A percentile compares a stretch with the other conserved stretches of the same genome.
These are phyloP conservation scores for Aspergillus candidus DNA, from an alignment of 2,329 filamentous ascomycete genomes.

Conservation along the genomic window DNA sequence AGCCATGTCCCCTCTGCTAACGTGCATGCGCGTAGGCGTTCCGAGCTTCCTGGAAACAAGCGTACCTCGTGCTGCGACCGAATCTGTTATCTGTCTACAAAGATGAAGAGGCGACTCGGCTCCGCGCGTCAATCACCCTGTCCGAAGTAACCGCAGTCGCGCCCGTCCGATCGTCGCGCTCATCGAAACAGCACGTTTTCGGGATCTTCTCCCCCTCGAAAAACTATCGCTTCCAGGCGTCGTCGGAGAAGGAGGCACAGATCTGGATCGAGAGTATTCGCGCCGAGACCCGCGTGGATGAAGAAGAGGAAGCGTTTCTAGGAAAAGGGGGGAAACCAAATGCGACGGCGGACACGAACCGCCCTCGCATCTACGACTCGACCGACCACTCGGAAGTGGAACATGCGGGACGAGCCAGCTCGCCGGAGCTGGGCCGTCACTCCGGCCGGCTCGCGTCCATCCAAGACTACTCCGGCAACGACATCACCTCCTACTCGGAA, in stretches of 20 bases:
- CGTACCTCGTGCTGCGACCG: constrained; percentile 83
- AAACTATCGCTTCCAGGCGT: constrained; percentile 85
- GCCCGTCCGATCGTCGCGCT: constrained; percentile 80
- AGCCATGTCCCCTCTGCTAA: neutral
- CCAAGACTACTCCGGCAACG: constrained; percentile 57
- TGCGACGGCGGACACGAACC: constrained; percentile 15
- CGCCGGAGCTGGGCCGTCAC: constrained; percentile 27
- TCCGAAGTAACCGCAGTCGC: constrained; percentile 88
- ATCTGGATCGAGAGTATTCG: constrained; percentile 84
- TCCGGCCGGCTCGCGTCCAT: constrained; percentile 27
- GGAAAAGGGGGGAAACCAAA: constrained; percentile 22
- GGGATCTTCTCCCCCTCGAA: constrained; percentile 84
- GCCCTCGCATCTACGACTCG: constrained; percentile 31
- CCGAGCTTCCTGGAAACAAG: constrained; percentile 76
- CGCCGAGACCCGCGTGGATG: constrained; percentile 72
- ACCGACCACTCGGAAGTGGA: constrained; percentile 41
- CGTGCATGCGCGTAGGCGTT: constrained; percentile 28
- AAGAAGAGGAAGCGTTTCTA: constrained; percentile 80
- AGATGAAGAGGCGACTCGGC: constrained; percentile 79
- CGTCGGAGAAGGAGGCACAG: constrained; percentile 65
- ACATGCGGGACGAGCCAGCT: constrained; percentile 25
- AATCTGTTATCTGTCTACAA: constrained; percentile 91
- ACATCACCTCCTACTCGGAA: constrained; percentile 76
- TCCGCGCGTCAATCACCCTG: constrained; percentile 80
- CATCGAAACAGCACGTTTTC: constrained; percentile 80